Evolutionary conservation across 2,329 filamentous ascomycete species (phyloP), one percentile per base, ranked within the genome.

Genomic region (Arthroderma sp.): DNA sequence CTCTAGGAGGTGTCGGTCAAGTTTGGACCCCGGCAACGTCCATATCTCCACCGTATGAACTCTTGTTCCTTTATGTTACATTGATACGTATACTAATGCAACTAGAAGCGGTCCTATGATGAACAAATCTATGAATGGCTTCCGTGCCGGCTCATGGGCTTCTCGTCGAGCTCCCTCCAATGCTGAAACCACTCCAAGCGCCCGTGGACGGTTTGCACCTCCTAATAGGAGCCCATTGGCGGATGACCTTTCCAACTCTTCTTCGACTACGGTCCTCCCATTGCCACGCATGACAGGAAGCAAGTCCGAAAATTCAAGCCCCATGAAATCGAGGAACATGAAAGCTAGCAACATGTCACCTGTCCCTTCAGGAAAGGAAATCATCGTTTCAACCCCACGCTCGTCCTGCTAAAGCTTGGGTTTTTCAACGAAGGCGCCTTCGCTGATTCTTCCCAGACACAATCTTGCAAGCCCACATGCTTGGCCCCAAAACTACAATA

Each of bases 11-110:
- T 49, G 66, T 70, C 37, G 71, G 69, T 57, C 66, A 70, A 54
- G 67, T 68, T 59, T 77, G 73, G 72, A 77, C 74, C 58, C 74
- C 74, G 21, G 74, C 73, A 57, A 75, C 74, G 55, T 75, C 74
- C 15, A 74, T 76, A 57, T 76, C 74, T 55, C 74, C 74, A 61
- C 70, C 72, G 74, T 76, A 71, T 67, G 73, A 70, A 54, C 58
- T 56, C 38, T 39, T 49, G 47, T 57, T 38, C 55, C 54, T 56
- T 4, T 53, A 9, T 31, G 55, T 13, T 3, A 21, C 25, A 4
- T 19, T 17, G 51, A 39, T 51, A 51, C 19, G 15, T 13, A 51
- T 9, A 53, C 69, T 75, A 60, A 75, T 63, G 44, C 59, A 28
- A 35, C 28, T 56, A 62, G 63, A 61, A 74, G 73, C 54, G 70